Base-by-base conservation (phyloP, 352 stramenopile genomes). In the Pythium volutum region DNA sequence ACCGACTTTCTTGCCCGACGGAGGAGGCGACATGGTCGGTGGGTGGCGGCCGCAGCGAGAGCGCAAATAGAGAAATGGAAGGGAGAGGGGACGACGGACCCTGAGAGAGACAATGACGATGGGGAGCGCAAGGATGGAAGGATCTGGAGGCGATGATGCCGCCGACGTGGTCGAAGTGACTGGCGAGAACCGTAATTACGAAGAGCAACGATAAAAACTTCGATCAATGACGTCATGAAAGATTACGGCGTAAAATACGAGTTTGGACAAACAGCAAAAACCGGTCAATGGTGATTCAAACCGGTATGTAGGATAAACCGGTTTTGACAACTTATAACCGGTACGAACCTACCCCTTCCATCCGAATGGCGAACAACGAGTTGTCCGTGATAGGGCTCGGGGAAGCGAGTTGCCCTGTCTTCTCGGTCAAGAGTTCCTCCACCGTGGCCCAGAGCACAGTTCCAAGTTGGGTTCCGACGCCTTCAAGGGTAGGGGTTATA, bases 1-100 rank as follows among this genome's bases (percentile, higher is more conserved):
- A 20, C 84, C 81, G 39, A 93, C 86, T 57, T 95, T 93, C 77
- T 95, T 95, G 58, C 82, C 81, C 42, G 79, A 76, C 56, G 78
- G 69, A 41, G 80, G 72, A 48, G 81, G 81, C 55, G 73, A 81
- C 74, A 85, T 82, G 49, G 31, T 48, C 10, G 8, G 9, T n/a
- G 23, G 11, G 36, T 20, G 5, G 34, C 8, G 12, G 41, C 12
- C 5, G 46, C n/a, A 55, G 31, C 20, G 31, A 47, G 36, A n/a
- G n/a, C n/a, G n/a, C n/a, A 33, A 11, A 33, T 46, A 27, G 20
- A 41, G 54, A 31, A 34, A 18, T 15, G 33, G 41, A 26, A 25
- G 14, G 31, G 22, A 29, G 49, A 27, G 29, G 26, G 20, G 27
- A 26, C 4, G 18, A 29, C n/a, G 9, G n/a, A 4, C n/a, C 29